Percentiles rank a stretch among this genome's conserved stretches.
phyloP scores from a whole-genome alignment of 108 stramenopile genomes.

The Cafeteria roenbergensis region DNA sequence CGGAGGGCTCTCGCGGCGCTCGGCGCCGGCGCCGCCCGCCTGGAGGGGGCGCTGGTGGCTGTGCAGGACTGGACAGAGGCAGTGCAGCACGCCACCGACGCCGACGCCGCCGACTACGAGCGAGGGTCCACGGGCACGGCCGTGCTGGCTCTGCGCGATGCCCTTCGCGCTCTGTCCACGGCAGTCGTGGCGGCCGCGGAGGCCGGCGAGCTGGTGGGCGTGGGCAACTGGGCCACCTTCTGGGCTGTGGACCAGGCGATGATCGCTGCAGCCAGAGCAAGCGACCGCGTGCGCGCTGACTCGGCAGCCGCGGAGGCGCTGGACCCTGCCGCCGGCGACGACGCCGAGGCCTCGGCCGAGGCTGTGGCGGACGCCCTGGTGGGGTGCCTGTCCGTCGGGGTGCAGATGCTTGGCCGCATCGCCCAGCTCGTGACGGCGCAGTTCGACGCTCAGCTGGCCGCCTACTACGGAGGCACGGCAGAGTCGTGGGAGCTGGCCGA shows the following conservation, averaged over 20 bases:
- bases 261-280: neutral
- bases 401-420: neutral
- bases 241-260: neutral
- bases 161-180: neutral
- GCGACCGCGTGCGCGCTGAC: too few relatives aligned
- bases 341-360: neutral
- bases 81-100: neutral
- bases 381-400: neutral
- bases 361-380: too few relatives aligned
- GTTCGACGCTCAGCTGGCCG: neutral
- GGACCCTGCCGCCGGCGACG: neutral
- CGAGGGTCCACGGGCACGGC: neutral
- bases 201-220: neutral
- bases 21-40: too few relatives aligned
- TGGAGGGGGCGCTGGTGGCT: neutral
- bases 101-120: neutral
- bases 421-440: neutral
- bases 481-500: neutral
- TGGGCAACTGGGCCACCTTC: neutral
- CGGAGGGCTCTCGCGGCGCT: slow-evolving; percentile 1
- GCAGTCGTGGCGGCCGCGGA: neutral
- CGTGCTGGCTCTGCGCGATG: neutral
- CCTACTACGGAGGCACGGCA: neutral
- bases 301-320: neutral
- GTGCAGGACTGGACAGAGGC: neutral